Conservation (phyloP, 2,329 filamentous ascomycete species). For the Colletotrichum sidae region DNA sequence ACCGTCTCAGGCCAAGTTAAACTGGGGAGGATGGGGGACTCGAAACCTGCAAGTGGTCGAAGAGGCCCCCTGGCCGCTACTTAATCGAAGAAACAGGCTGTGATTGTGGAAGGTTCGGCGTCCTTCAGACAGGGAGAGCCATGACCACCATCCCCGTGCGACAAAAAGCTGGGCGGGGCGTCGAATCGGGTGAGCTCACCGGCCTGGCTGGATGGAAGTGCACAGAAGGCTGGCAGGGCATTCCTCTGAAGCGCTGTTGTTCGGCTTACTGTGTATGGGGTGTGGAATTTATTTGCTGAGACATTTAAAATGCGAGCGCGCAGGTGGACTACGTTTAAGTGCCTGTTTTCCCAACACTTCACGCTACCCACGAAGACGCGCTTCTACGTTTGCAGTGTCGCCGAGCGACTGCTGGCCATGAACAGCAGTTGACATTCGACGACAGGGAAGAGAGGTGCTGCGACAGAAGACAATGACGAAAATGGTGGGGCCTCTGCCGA, state of each 20-base stretch:
- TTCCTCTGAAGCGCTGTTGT: background rate
- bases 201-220: conserved; percentile 32
- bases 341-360: no score
- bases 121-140: conserved; percentile 32
- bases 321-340: no score
- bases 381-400: background rate
- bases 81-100: conserved; percentile 35
- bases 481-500: conserved; percentile 33
- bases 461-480: conserved; percentile 33
- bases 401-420: background rate
- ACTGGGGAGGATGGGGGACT: conserved; percentile 13
- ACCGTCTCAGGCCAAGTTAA: conserved; percentile 17
- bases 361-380: no score
- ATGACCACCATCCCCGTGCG: conserved; percentile 30
- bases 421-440: background rate
- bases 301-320: no score
- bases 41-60: conserved; percentile 19
- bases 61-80: conserved; percentile 17
- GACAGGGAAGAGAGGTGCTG: conserved; percentile 6
- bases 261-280: no score
- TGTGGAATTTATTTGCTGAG: no score
- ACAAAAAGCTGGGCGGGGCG: conserved; percentile 32
- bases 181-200: conserved; percentile 36
- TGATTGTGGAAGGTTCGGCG: conserved; percentile 43
- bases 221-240: conserved; percentile 30